phyloP scores from a whole-genome alignment of 345 rosid genomes.

The Acer campestre region DNA sequence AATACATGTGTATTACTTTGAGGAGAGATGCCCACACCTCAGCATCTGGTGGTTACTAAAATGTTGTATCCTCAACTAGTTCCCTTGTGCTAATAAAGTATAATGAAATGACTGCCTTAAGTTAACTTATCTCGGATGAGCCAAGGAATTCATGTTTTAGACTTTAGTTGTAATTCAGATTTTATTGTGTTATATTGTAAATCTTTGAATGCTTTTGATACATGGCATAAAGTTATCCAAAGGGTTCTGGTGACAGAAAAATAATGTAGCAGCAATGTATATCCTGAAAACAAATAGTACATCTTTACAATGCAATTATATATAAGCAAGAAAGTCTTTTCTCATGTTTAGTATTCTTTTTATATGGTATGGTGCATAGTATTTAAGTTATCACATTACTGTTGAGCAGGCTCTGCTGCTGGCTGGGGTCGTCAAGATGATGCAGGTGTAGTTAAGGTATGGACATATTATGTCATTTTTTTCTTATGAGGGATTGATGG shows the following conservation, averaged over 20 bases:
- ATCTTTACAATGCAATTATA: not conserved
- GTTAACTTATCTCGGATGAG: not conserved
- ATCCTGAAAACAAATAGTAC: not conserved
- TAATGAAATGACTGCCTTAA: not conserved
- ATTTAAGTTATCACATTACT: slow-evolving; percentile 4
- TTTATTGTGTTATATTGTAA: not conserved
- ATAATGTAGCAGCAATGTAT: not conserved
- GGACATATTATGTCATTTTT: not conserved
- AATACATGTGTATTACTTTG: not conserved
- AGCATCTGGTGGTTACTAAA: not conserved
- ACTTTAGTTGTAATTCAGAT: not conserved
- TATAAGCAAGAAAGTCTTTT: slow-evolving; percentile 3
- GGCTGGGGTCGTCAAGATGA: slow-evolving; percentile 97
- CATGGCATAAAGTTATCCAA: not conserved
- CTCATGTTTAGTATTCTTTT: not conserved
- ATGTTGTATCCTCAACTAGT: not conserved
- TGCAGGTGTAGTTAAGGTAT: slow-evolving; percentile 95
- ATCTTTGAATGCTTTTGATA: not conserved
- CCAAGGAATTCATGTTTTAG: not conserved
- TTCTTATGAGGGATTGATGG: slow-evolving; percentile 9
- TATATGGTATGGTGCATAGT: not conserved
- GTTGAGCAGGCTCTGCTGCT: slow-evolving; percentile 82
- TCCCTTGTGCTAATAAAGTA: not conserved
- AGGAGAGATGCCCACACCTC: not conserved
- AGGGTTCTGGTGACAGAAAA: not conserved